These are phyloP conservation scores for Globisporangium lucens DNA, from an alignment of 352 stramenopile genomes.

Conservation along the genomic window DNA sequence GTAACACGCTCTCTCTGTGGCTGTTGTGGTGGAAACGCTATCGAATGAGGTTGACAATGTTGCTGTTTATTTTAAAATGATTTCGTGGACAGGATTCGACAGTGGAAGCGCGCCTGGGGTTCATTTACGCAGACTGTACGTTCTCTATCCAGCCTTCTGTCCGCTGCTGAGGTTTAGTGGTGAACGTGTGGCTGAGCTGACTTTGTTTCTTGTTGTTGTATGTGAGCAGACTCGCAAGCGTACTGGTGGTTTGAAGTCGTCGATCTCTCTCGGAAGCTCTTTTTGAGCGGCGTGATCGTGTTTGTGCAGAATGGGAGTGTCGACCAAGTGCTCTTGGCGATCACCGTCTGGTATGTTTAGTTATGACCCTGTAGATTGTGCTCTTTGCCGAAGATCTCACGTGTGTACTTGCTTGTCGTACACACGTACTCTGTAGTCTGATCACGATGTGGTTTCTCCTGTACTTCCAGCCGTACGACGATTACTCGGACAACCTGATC, in stretches of 20 bases:
- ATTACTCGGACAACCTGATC: constrained; percentile 69
- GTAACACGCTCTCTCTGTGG: constrained; percentile 18
- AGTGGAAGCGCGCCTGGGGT: constrained; percentile 58
- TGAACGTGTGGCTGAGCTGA: background rate
- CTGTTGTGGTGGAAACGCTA: background rate
- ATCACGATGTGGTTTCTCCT: constrained; percentile 77
- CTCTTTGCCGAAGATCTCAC: background rate
- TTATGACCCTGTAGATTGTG: too few species aligned
- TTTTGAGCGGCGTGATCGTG: constrained; percentile 67
- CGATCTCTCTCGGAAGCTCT: constrained; percentile 74
- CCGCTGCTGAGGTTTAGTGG: background rate
- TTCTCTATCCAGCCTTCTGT: background rate
- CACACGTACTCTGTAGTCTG: constrained; percentile 23
- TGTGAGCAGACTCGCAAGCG: constrained; percentile 41
- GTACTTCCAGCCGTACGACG: constrained; percentile 73
- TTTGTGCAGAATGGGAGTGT: constrained; percentile 73
- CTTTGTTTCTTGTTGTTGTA: constrained; percentile 1
- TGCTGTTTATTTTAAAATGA: background rate
- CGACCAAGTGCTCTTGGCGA: constrained; percentile 61
- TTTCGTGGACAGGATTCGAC: constrained; percentile 48
- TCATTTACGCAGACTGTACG: constrained; percentile 80
- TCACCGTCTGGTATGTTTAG: constrained; percentile 51
- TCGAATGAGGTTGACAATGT: constrained; percentile 1
- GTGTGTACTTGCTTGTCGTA: background rate
- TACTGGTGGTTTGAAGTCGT: constrained; percentile 86